Evolutionary conservation across 2,329 filamentous ascomycete genomes (phyloP), one percentile per base, ranked within the genome.

Genomic region (Aspergillus pseudoglaucus): DNA sequence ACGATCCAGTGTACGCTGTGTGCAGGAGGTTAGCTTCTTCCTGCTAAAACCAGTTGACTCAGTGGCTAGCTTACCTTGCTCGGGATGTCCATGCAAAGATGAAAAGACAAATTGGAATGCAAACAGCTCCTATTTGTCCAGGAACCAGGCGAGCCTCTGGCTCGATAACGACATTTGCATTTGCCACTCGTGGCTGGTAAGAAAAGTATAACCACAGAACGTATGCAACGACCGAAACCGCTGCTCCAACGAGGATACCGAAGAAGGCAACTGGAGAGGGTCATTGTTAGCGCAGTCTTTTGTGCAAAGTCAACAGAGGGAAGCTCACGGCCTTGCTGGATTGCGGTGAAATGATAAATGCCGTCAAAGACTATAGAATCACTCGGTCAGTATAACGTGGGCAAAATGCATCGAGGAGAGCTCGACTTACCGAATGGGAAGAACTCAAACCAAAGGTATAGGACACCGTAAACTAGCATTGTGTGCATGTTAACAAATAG

Each of bases 1-100:
- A 76, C 68, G 44, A 78, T 67, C 50, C 64, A 70, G n/a, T 69
- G 66, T 7, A 66, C 54, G 5, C 48, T 55, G 6, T 55, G 48
- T 38, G 64, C n/a, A 57, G 46, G 57, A 56, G 61, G 20, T 20
- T 20, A 20, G 4, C 20, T 20, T 20, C 20, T n/a, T 59, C 61
- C 44, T 62, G 61, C 47, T 54, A 57, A 49, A 66, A 64, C 20
- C 56, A 25, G 4, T 54, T 49, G 20, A 60, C 1, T 42, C 25
- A 27, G 2, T 17, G 47, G 41, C 23, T 17, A 6, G 20, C 42
- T 18, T 46, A 49, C 49, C 44, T 47, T 45, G 40, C 44, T 40
- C 51, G 45, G 9, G 51, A 55, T 3, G 53, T 51, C 53, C 52
- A 57, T 22, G 43, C 51, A 38, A 57, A 57, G 1, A 55, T 45